Percentiles rank a stretch among this genome's conserved stretches.
Evolutionary conservation across 2,329 filamentous ascomycete species (phyloP).

Genomic region (Paraphoma sp.): DNA sequence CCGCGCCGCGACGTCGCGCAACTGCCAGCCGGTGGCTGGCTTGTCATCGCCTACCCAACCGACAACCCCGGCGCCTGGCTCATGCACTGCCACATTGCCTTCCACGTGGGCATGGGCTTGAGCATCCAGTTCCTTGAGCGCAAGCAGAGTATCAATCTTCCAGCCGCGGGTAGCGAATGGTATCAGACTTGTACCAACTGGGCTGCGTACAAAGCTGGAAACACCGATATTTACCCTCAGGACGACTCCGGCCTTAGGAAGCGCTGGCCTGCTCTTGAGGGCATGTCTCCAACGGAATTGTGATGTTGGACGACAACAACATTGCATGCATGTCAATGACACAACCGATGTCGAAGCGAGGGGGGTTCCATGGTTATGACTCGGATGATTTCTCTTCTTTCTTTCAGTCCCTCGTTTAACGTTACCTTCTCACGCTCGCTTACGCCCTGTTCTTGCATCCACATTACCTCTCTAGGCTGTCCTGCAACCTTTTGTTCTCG

Average conservation of each 20-base stretch:
- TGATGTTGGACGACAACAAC: background rate
- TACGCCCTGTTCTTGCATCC: background rate
- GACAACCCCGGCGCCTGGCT: conserved; percentile 57
- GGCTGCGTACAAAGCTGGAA: conserved; percentile 20
- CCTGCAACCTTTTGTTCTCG: background rate
- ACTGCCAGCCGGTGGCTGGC: conserved; percentile 45
- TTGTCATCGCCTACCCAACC: conserved; percentile 58
- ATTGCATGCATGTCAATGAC: background rate
- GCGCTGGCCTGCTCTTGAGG: conserved; percentile 26
- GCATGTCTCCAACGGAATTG: background rate
- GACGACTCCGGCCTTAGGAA: conserved; percentile 51
- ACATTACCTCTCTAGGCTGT: background rate
- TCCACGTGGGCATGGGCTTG: conserved; percentile 37
- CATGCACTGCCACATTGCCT: conserved; percentile 39
- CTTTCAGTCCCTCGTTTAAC: conserved; percentile 1
- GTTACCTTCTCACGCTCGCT: conserved; percentile 15
- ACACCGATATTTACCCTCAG: conserved; percentile 40
- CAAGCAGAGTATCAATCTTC: conserved; percentile 27
- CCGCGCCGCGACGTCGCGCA: conserved; percentile 44
- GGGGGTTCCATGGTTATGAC: too few species aligned
- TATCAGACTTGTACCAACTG: conserved; percentile 37
- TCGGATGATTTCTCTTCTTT: background rate
- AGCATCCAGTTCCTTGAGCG: conserved; percentile 34
- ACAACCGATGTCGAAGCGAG: background rate
- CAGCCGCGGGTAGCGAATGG: conserved; percentile 29